A percentile compares a stretch with the other conserved stretches of the same genome.
phyloP scores from a whole-genome alignment of 352 stramenopile genomes.

The Pythium dissotocum region DNA sequence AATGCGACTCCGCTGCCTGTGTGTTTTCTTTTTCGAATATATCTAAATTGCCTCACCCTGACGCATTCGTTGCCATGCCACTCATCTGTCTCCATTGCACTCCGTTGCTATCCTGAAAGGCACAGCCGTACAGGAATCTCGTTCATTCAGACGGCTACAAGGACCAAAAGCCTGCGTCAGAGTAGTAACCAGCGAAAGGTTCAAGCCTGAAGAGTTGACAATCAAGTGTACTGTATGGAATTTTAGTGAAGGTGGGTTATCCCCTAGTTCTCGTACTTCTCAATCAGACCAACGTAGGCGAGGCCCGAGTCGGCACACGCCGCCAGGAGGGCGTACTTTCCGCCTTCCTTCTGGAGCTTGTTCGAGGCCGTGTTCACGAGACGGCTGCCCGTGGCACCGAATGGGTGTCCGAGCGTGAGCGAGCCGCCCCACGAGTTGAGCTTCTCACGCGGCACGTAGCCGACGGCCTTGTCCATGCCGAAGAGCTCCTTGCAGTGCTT shows the following conservation, averaged over 20 bases:
- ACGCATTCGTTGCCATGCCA: background rate
- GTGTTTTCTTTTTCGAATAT: slow-evolving; percentile 23
- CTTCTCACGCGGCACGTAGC: slow-evolving; percentile 92
- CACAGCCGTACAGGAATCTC: no score
- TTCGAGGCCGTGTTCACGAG: slow-evolving; percentile 97
- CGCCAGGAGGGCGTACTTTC: slow-evolving; percentile 95
- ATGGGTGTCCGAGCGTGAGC: slow-evolving; percentile 96
- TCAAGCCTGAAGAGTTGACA: background rate
- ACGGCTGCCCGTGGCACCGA: slow-evolving; percentile 95
- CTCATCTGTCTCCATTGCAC: no score
- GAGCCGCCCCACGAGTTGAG: slow-evolving; percentile 98
- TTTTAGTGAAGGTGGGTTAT: slow-evolving; percentile 3
- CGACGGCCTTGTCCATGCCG: slow-evolving; percentile 87
- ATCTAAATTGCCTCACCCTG: slow-evolving; percentile 17
- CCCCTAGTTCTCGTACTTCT: slow-evolving; percentile 78
- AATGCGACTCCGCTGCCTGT: slow-evolving; percentile 34
- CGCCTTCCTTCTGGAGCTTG: slow-evolving; percentile 94
- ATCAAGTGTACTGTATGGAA: slow-evolving; percentile 3
- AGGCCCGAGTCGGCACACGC: slow-evolving; percentile 97
- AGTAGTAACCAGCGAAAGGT: background rate
- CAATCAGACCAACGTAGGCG: slow-evolving; percentile 95
- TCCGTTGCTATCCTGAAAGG: no score
- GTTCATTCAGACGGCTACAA: no score
- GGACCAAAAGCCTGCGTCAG: no score
- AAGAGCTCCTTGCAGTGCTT: slow-evolving; percentile 96